Conservation (phyloP, 176 grass and related monocot species). For the Guadua angustifolia region DNA sequence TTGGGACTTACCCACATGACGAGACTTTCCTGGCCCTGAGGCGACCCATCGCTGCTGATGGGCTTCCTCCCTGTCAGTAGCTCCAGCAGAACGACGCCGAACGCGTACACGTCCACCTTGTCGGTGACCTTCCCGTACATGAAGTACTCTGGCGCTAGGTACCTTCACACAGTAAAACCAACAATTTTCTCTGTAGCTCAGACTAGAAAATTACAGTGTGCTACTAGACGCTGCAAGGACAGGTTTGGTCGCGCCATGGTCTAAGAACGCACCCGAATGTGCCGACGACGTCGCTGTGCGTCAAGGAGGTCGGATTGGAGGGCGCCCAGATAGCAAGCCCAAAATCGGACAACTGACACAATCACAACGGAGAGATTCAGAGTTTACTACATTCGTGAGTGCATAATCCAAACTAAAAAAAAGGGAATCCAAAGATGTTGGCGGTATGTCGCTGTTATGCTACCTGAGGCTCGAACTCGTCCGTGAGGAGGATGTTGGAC, state of each 20-base stretch:
- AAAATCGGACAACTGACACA: constrained; percentile 88
- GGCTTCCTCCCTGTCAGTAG: constrained; percentile 83
- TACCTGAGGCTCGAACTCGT: constrained; percentile 80
- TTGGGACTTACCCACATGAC: constrained; percentile 82
- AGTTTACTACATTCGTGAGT: background rate
- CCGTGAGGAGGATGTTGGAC: constrained; percentile 90
- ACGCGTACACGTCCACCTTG: constrained; percentile 96
- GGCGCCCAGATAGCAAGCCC: constrained; percentile 91
- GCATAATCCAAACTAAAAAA: background rate
- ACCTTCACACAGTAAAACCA: constrained; percentile 38
- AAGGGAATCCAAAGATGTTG: background rate
- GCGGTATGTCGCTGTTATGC: background rate
- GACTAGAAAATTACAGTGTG: background rate
- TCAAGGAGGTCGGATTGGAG: constrained; percentile 46
- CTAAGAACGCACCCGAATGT: constrained; percentile 75
- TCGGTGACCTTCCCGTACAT: constrained; percentile 97
- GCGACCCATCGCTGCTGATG: constrained; percentile 72
- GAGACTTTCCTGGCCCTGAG: constrained; percentile 75
- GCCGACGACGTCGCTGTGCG: constrained; percentile 81
- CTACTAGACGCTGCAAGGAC: background rate
- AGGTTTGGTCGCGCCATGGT: background rate
- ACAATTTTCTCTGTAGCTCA: background rate
- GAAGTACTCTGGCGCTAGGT: constrained; percentile 97
- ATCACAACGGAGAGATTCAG: background rate
- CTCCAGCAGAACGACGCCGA: constrained; percentile 95